Evolutionary conservation across 306 rosid species (phyloP).

Genomic region (Sophora flavescens): DNA sequence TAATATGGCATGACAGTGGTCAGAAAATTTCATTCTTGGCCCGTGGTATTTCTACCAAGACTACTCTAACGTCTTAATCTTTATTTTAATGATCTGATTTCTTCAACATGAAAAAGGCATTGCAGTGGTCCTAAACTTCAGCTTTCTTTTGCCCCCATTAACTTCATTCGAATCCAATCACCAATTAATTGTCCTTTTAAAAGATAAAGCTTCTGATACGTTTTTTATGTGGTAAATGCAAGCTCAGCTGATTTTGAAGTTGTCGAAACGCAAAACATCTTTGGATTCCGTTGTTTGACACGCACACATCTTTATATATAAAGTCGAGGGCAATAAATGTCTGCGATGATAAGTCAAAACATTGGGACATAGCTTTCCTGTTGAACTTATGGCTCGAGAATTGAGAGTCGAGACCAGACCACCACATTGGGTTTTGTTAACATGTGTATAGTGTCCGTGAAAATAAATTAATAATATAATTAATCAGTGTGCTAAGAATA

Average conservation of each 20-base stretch:
- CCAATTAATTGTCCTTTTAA: conserved; percentile 49
- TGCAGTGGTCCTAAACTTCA: conserved; percentile 43
- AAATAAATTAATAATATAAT: no score
- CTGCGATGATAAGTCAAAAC: conserved; percentile 62
- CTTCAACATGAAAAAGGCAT: conserved; percentile 25
- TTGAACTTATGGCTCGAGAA: conserved; percentile 54
- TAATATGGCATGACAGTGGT: conserved; percentile 47
- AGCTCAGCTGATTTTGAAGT: conserved; percentile 27
- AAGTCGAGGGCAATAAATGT: conserved; percentile 50
- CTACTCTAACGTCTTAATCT: conserved; percentile 13
- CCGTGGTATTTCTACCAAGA: conserved; percentile 31
- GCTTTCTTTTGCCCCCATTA: conserved; percentile 14
- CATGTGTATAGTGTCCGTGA: no score
- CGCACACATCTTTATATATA: conserved; percentile 49
- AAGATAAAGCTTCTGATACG: conserved; percentile 48
- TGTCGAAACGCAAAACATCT: conserved; percentile 39
- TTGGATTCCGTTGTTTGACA: conserved; percentile 56
- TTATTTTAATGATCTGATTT: not conserved
- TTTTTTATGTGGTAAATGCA: conserved; percentile 40
- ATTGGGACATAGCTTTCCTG: conserved; percentile 62
- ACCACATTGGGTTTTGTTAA: not conserved
- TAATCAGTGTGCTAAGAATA: no score
- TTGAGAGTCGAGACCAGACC: conserved; percentile 43
- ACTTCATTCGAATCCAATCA: conserved; percentile 31
- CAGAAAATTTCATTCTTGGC: conserved; percentile 42